phyloP scores from a whole-genome alignment of 1,139 yeast genomes.

The Schwanniomyces etchellsii region DNA sequence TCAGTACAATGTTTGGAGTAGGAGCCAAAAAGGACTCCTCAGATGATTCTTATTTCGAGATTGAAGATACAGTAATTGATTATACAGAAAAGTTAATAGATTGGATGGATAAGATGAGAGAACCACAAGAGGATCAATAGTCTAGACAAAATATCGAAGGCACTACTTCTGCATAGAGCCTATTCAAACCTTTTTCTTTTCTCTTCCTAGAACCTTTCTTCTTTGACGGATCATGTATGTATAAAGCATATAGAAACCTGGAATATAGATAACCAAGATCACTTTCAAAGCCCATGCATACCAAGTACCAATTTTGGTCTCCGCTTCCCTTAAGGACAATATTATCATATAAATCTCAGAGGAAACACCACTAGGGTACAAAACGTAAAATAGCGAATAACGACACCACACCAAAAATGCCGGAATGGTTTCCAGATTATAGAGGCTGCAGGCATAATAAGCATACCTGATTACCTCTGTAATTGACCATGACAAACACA shows the following conservation, averaged over 20 bases:
- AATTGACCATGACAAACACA: constrained; percentile 81
- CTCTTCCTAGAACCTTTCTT: constrained; percentile 52
- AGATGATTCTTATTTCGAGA: constrained; percentile 19
- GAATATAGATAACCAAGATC: constrained; percentile 64
- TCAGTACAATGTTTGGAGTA: not conserved
- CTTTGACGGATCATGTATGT: constrained; percentile 89
- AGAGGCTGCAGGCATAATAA: constrained; percentile 70
- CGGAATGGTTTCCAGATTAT: constrained; percentile 54
- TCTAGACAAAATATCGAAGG: not conserved
- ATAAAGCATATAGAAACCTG: constrained; percentile 82
- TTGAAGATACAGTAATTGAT: constrained; percentile 29
- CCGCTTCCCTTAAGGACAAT: constrained; percentile 63
- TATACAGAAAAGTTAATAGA: constrained; percentile 25
- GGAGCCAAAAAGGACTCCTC: not conserved
- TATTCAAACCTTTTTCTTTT: constrained; percentile 8
- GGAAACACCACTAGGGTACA: constrained; percentile 89
- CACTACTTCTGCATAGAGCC: not conserved
- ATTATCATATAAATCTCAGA: constrained; percentile 73
- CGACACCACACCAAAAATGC: constrained; percentile 63
- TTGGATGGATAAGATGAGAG: constrained; percentile 23
- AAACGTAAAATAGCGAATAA: constrained; percentile 73
- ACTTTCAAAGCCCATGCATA: constrained; percentile 52
- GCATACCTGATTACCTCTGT: constrained; percentile 88
- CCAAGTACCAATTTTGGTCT: constrained; percentile 40
- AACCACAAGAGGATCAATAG: not conserved